Evolutionary conservation across 2,329 filamentous ascomycete species (phyloP), one percentile per base, ranked within the genome.

Genomic region (Byssochlamys sp.): DNA sequence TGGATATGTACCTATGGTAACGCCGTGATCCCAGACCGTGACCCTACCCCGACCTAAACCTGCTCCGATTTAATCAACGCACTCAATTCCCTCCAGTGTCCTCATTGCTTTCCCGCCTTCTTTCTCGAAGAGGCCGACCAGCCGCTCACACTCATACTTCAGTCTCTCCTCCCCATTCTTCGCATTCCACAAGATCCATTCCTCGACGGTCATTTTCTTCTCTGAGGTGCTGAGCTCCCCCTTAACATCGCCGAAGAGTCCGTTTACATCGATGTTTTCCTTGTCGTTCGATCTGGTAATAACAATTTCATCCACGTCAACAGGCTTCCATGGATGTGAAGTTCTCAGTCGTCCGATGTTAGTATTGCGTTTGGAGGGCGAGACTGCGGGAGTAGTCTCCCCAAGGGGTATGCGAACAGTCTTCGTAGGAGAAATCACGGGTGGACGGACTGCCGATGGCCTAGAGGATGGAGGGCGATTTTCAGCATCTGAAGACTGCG

Each of bases 161-260:
- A 99, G 77, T 70, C 85, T 86, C 72, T 86, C 84, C 76, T 97
- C 91, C 0, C 89, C 90, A 68, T 86, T 80, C 60, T 82, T 81
- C 0, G 94, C 94, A 63, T 94, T 91, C 73, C 86, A 83, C 58
- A 85, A 79, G 45, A 99, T 88, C 90, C 92, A 99, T 72, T 96
- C 86, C 71, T 96, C 90, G 0, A 97, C 90, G 4, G 86, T 92
- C 91, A 99, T 96, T 39, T 81, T 79, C 77, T 88, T 91, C 76
- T 97, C 94, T 0, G 85, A 83, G 55, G 81, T 88, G 1, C 83
- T 87, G 55, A 99, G 74, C 12, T 82, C 82, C 0, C 79, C 79
- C 11, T 83, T 84, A 45, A 80, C 77, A 11, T 67, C 71, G 57
- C 77, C 78, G 14, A 86, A 69, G 27, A 84, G 75, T 9, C 75